A percentile compares a stretch with the other conserved stretches of the same genome.
phyloP scores from a whole-genome alignment of 768 basidiomycete species.

The Wakefieldia striispora region DNA sequence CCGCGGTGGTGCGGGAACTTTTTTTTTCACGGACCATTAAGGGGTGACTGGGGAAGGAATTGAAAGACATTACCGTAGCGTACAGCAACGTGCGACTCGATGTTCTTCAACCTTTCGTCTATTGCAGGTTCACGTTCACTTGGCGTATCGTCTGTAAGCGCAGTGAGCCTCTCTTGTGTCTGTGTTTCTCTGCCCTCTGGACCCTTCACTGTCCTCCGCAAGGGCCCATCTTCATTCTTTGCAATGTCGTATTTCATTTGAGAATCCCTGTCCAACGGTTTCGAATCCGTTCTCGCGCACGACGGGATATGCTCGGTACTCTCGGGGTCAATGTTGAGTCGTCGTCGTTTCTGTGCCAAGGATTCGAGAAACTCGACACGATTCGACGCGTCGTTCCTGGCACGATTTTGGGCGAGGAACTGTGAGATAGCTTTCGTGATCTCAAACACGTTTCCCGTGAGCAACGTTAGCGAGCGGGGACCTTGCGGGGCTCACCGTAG shows the following conservation, averaged over 20 bases:
- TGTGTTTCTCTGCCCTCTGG: slow-evolving; percentile 9
- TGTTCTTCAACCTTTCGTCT: slow-evolving; percentile 59
- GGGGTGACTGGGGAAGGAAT: background rate
- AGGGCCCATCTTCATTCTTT: slow-evolving; percentile 78
- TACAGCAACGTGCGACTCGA: slow-evolving; percentile 71
- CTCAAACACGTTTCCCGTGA: slow-evolving; percentile 34
- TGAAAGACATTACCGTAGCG: slow-evolving; percentile 57
- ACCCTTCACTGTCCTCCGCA: slow-evolving; percentile 55
- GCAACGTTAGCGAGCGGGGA: background rate
- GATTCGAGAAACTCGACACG: slow-evolving; percentile 69
- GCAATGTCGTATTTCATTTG: slow-evolving; percentile 89
- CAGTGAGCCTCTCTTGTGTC: slow-evolving; percentile 7
- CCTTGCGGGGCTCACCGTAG: slow-evolving; percentile 49
- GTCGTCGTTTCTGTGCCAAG: slow-evolving; percentile 52
- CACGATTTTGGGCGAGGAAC: slow-evolving; percentile 68
- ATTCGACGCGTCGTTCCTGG: slow-evolving; percentile 75
- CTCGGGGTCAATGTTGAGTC: slow-evolving; percentile 36
- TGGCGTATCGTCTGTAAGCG: slow-evolving; percentile 27
- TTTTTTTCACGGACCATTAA: slow-evolving; percentile 9
- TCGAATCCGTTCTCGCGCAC: slow-evolving; percentile 76
- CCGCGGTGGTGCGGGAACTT: slow-evolving; percentile 71
- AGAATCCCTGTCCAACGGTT: slow-evolving; percentile 63
- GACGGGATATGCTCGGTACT: slow-evolving; percentile 41
- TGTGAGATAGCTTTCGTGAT: slow-evolving; percentile 68
- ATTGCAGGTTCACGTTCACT: slow-evolving; percentile 56